A percentile compares a stretch with the other conserved stretches of the same genome.
These are phyloP conservation scores for Exophiala dermatitidis DNA, from an alignment of 2,329 filamentous ascomycete genomes.

Conservation along the genomic window DNA sequence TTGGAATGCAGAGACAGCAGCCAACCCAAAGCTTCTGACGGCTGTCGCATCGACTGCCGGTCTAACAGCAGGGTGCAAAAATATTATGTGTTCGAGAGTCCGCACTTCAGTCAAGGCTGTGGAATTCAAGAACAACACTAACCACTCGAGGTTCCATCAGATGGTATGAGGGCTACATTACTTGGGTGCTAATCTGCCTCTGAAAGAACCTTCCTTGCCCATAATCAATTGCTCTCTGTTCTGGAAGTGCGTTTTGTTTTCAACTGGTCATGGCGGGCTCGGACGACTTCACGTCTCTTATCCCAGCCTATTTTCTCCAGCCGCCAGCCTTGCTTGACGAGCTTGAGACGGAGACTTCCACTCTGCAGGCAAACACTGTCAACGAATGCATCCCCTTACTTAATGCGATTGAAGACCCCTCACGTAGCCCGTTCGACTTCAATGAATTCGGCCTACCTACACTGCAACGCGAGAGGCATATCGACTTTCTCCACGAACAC, in stretches of 20 bases:
- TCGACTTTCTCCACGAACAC: constrained; percentile 42
- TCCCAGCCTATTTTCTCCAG: constrained; percentile 37
- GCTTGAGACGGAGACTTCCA: constrained; percentile 61
- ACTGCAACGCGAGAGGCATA: constrained; percentile 57
- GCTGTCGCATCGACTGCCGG: not conserved
- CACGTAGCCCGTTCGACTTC: constrained; percentile 44
- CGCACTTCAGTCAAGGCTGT: not conserved
- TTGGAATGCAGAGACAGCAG: too few relatives aligned
- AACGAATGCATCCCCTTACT: constrained; percentile 63
- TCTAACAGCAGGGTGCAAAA: not conserved
- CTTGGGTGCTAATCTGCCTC: not conserved
- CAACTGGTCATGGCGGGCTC: constrained; percentile 8
- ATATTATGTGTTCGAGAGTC: not conserved
- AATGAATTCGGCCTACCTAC: constrained; percentile 68
- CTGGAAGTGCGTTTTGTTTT: not conserved
- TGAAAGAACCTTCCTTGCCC: too few relatives aligned
- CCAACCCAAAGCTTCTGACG: too few relatives aligned
- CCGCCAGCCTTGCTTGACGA: constrained; percentile 58
- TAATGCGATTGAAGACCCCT: constrained; percentile 33
- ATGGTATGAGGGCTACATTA: not conserved
- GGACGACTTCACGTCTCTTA: constrained; percentile 11
- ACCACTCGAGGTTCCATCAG: not conserved
- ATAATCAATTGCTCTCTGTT: not conserved
- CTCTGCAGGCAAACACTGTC: constrained; percentile 61
- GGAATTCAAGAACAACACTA: constrained; percentile 22